These are phyloP conservation scores for Fusarium sp. DNA, from an alignment of 2,329 filamentous ascomycete genomes.

Conservation along the genomic window DNA sequence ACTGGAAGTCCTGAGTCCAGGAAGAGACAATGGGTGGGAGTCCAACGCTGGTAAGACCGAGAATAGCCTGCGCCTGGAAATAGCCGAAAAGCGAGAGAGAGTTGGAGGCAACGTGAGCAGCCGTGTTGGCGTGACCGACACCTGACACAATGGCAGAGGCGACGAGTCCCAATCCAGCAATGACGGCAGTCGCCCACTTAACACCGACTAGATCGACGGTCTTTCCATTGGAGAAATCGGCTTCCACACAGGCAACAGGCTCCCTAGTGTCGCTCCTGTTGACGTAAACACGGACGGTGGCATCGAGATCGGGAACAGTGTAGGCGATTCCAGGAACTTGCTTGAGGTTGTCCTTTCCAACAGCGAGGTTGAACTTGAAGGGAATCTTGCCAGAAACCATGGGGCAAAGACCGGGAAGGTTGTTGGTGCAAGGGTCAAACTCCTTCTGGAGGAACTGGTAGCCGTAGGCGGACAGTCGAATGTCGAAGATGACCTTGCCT, in stretches of 20 bases:
- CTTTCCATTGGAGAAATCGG: conserved; percentile 88
- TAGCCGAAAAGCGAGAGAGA: conserved; percentile 94
- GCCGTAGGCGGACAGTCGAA: conserved; percentile 85
- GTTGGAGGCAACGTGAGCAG: conserved; percentile 93
- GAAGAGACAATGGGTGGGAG: conserved; percentile 89
- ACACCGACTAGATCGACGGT: conserved; percentile 91
- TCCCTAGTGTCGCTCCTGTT: conserved; percentile 72
- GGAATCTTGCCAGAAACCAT: conserved; percentile 89
- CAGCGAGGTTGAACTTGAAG: conserved; percentile 75
- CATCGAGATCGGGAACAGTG: conserved; percentile 90
- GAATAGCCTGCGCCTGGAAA: conserved; percentile 93
- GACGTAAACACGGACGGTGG: conserved; percentile 84
- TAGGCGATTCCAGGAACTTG: conserved; percentile 87
- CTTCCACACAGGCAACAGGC: conserved; percentile 87
- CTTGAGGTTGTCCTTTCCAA: conserved; percentile 68
- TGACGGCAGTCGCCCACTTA: conserved; percentile 89
- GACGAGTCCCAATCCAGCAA: conserved; percentile 84
- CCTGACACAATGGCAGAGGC: conserved; percentile 91
- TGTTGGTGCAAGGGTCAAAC: conserved; percentile 80
- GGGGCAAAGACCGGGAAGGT: conserved; percentile 84
- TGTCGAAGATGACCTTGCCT: conserved; percentile 82
- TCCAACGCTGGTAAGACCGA: conserved; percentile 84
- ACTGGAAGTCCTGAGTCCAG: conserved; percentile 98
- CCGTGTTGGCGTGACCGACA: conserved; percentile 91
- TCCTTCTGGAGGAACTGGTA: conserved; percentile 75